Conservation (phyloP, 768 basidiomycete genomes). For the Russula olivacea region DNA sequence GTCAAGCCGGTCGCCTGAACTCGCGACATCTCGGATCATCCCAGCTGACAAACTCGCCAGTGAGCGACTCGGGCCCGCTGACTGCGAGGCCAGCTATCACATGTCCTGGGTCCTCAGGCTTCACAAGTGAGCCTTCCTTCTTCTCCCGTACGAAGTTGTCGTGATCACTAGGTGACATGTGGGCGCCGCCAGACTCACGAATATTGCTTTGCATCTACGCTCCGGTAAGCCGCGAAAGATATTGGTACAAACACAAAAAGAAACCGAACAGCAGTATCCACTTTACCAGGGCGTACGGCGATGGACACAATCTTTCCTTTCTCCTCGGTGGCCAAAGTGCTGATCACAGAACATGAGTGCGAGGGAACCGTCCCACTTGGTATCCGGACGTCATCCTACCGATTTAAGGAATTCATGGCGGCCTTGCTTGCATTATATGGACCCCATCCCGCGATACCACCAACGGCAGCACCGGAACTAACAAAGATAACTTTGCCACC, state of each 20-base stretch:
- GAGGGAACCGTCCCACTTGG: background rate
- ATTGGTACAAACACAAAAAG: constrained; percentile 3
- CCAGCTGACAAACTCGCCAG: constrained; percentile 80
- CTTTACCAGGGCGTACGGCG: constrained; percentile 82
- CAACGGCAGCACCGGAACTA: constrained; percentile 78
- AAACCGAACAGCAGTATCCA: constrained; percentile 66
- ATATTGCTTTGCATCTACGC: constrained; percentile 64
- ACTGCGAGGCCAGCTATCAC: constrained; percentile 74
- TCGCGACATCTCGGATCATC: constrained; percentile 60
- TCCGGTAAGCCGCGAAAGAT: constrained; percentile 2
- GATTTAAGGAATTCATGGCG: constrained; percentile 75
- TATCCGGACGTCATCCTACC: constrained; percentile 8
- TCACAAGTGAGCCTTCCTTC: constrained; percentile 62
- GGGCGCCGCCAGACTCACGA: constrained; percentile 43
- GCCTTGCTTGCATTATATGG: constrained; percentile 83
- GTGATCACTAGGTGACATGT: constrained; percentile 54
- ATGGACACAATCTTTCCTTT: constrained; percentile 57
- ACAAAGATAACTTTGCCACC: constrained; percentile 73
- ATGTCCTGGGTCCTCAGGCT: constrained; percentile 66
- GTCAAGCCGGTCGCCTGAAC: constrained; percentile 36
- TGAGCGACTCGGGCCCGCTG: constrained; percentile 53
- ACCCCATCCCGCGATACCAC: constrained; percentile 65
- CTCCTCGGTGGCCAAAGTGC: constrained; percentile 84
- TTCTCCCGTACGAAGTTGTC: constrained; percentile 52
- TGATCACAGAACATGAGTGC: constrained; percentile 28